These are phyloP conservation scores for Hirsutella minnesotensis DNA, from an alignment of 2,329 filamentous ascomycete species.

Conservation along the genomic window DNA sequence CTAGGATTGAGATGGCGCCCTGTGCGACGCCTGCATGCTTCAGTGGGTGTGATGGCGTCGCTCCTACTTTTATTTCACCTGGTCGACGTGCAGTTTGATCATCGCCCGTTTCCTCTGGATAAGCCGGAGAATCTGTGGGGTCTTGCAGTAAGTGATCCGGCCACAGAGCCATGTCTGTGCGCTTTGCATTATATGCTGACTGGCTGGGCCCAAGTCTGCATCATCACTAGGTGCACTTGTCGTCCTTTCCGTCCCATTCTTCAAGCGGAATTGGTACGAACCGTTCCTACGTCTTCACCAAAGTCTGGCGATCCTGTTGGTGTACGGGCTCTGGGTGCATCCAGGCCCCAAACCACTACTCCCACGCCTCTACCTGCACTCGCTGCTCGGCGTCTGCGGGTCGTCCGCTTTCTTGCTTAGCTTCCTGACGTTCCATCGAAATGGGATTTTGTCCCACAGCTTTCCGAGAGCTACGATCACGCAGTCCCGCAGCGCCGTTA, in stretches of 20 bases:
- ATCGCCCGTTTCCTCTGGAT: background rate
- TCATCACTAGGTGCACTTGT: background rate
- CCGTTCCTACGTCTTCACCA: constrained; percentile 4
- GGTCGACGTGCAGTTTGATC: background rate
- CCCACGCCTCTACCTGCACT: constrained; percentile 2
- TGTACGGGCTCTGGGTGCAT: constrained; percentile 4
- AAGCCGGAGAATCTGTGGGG: background rate
- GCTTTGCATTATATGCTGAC: background rate
- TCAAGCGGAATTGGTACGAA: background rate
- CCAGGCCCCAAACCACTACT: background rate
- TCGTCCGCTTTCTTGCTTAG: background rate
- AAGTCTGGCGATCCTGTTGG: constrained; percentile 2
- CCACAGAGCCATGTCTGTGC: background rate
- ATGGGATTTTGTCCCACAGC: background rate
- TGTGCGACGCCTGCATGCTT: background rate
- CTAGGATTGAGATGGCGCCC: background rate
- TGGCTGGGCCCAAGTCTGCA: background rate
- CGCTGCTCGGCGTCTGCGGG: background rate
- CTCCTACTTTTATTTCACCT: background rate
- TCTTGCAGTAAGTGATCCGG: background rate
- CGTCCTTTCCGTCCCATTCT: background rate
- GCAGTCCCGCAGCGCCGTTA: background rate
- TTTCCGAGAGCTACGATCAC: background rate
- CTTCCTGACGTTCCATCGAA: background rate
- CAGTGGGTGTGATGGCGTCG: background rate